Base-by-base conservation (phyloP, 306 rosid genomes). In the Vigna angularis region DNA sequence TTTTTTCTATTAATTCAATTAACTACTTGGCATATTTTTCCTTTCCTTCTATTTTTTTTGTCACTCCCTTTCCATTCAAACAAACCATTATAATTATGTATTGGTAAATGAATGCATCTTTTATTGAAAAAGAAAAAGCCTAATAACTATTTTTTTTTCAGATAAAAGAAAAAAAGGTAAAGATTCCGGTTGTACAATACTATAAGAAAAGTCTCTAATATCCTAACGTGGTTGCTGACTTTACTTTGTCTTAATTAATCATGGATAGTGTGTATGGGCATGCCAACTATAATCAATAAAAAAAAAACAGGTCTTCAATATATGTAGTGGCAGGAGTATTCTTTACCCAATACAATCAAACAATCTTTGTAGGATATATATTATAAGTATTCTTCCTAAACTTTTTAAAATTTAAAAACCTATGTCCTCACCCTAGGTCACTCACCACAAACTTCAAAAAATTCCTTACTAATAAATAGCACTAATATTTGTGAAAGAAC, bases 121-220 rank as follows among this genome's bases (percentile, higher is more conserved):
- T 34, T 34, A 24, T 18, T 36, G 10, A 72, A 51, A 13, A 26
- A 26, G 28, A 24, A 52, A 9, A 56, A 0, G 2, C 7, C 10
- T 13, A 79, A 51, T 20, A 48, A 55, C 22, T 40, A 9, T 18
- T 2, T 17, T 24, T 17, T 76, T 32, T 6, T 4, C 13, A 16
- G 77, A 75, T 78, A 26, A 26, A 20, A 20, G 22, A 26, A 70
- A 70, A 70, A 63, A 65, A 70, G 17, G 34, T 8, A 62, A 52
- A 44, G 69, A 64, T 75, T 62, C 78, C 56, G 38, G 80, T 66
- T 59, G 24, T 14, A 18, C 24, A 50, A 38, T 57, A 7, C 5
- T 2, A 0, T 20, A 20, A 20, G 22, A 48, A 14, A 14, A 48
- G 15, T 14, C 17, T 14, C 52, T 15, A 14, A 48, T 48, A 16